These are phyloP conservation scores for Yamadazyma laniorum DNA, from an alignment of 805 yeast species.

Conservation along the genomic window DNA sequence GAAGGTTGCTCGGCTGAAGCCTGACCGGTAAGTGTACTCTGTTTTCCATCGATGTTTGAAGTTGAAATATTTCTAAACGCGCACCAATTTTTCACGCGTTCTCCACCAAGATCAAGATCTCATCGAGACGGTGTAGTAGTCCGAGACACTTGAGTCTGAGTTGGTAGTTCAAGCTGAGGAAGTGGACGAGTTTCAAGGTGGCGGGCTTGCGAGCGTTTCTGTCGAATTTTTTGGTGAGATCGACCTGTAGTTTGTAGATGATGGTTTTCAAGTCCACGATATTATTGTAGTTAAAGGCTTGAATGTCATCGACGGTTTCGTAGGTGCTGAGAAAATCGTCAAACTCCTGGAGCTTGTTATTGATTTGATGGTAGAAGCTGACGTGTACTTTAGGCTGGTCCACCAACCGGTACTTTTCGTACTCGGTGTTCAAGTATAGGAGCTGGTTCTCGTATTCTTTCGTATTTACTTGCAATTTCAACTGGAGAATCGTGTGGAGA, in stretches of 20 bases:
- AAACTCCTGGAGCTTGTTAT: slow-evolving; percentile 10
- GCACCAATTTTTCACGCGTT: slow-evolving; percentile 9
- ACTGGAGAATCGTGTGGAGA: slow-evolving; percentile 1
- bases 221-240: slow-evolving; percentile 9
- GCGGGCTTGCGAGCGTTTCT: slow-evolving; percentile 4
- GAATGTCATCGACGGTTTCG: slow-evolving; percentile 6
- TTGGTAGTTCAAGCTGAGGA: slow-evolving; percentile 12
- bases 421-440: slow-evolving; percentile 8
- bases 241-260: slow-evolving; percentile 10
- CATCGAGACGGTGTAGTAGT: slow-evolving; percentile 12
- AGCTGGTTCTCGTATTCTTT: slow-evolving; percentile 7
- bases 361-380: slow-evolving; percentile 9
- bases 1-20: slow-evolving; percentile 74
- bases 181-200: slow-evolving; percentile 4
- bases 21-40: slow-evolving; percentile 58
- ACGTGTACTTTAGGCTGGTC: slow-evolving; percentile 7
- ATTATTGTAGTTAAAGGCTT: slow-evolving; percentile 8
- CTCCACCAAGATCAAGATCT: slow-evolving; percentile 12
- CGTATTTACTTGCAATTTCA: slow-evolving; percentile 10
- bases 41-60: slow-evolving; percentile 19
- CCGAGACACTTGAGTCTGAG: slow-evolving; percentile 10
- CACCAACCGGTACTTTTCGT: slow-evolving; percentile 2
- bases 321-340: slow-evolving; percentile 10
- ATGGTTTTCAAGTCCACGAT: slow-evolving; percentile 12
- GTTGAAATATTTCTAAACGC: no score